Evolutionary conservation across 2,329 filamentous ascomycete genomes (phyloP).

Genomic region (Didymellaceae sp.): DNA sequence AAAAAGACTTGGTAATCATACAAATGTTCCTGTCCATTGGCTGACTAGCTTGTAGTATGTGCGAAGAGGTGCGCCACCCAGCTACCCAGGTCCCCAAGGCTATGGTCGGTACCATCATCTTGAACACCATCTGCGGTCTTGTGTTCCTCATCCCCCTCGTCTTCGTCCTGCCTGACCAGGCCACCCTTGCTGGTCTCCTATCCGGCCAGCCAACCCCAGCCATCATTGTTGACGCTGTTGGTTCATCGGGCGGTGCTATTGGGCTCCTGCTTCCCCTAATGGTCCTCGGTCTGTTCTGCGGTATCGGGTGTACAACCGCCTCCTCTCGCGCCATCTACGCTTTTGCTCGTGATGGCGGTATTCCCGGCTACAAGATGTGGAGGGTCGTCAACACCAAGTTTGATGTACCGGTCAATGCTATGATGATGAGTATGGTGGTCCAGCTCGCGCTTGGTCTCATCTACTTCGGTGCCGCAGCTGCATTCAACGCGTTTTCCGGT

Average conservation of each 20-base stretch:
- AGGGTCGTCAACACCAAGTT: conserved; percentile 66
- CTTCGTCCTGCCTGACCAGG: conserved; percentile 71
- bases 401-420: conserved; percentile 72
- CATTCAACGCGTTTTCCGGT: conserved; percentile 76
- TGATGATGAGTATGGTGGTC: conserved; percentile 73
- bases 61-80: conserved; percentile 72
- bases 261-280: conserved; percentile 69
- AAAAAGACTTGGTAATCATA: conserved; percentile 25
- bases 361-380: conserved; percentile 68
- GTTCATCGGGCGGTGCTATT: conserved; percentile 66
- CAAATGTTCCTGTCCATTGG: conserved; percentile 19
- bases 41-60: conserved; percentile 64
- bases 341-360: conserved; percentile 73
- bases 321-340: conserved; percentile 72
- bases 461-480: conserved; percentile 72
- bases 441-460: conserved; percentile 70
- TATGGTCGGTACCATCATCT: conserved; percentile 70
- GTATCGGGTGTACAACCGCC: conserved; percentile 72
- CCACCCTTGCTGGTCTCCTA: conserved; percentile 59
- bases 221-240: conserved; percentile 69
- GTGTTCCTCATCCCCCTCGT: conserved; percentile 72
- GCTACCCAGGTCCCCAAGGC: conserved; percentile 73
- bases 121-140: conserved; percentile 71
- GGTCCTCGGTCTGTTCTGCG: conserved; percentile 70
- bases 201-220: conserved; percentile 68